Conservation (phyloP, 257 asterid species). For the Gynochthodes officinalis region DNA sequence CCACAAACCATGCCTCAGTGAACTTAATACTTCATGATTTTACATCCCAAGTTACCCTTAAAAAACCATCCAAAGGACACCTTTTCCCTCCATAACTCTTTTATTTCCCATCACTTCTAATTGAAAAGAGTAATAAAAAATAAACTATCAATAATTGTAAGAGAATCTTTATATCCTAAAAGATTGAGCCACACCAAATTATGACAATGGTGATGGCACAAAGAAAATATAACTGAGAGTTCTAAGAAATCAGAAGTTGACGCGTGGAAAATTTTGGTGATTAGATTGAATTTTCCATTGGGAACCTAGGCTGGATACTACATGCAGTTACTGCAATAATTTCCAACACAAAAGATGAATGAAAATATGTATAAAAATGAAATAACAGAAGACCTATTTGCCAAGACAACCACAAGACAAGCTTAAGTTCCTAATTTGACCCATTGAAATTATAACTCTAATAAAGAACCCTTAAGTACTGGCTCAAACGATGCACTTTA, state of each 20-base stretch:
- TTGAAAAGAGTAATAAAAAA: not conserved
- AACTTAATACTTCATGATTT: not conserved
- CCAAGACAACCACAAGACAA: not conserved
- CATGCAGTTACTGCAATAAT: not conserved
- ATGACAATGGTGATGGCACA: not conserved
- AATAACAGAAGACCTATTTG: not conserved
- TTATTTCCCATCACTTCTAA: not conserved
- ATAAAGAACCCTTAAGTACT: not conserved
- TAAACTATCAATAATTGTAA: not conserved
- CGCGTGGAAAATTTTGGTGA: too few species aligned
- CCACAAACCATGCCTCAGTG: not conserved
- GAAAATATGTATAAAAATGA: not conserved
- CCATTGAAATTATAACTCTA: not conserved
- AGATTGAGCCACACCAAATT: not conserved
- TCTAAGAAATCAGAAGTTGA: not conserved
- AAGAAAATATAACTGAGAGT: not conserved
- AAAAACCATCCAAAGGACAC: not conserved
- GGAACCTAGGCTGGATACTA: not conserved
- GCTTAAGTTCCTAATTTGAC: not conserved
- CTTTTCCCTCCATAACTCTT: not conserved
- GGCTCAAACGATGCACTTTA: not conserved
- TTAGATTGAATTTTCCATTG: not conserved
- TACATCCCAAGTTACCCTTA: not conserved
- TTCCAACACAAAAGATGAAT: not conserved
- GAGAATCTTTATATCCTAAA: not conserved